phyloP scores from a whole-genome alignment of 495 filamentous ascomycete genomes.

The Neurospora sp. region DNA sequence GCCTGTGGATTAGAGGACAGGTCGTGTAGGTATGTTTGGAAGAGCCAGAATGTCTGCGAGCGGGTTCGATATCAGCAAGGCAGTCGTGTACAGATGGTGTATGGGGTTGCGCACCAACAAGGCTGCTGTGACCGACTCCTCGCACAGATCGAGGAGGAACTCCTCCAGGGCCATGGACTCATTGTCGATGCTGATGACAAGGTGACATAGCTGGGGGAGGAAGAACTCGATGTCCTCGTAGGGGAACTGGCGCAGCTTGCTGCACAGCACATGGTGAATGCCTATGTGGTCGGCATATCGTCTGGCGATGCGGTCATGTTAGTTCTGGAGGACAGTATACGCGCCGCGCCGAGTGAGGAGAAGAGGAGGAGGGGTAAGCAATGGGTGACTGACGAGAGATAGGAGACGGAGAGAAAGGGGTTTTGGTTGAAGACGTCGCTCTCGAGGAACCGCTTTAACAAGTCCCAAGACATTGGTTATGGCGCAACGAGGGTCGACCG shows the following conservation, averaged over 20 bases:
- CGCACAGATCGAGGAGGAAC: slow-evolving; percentile 68
- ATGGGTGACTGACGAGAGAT: slow-evolving; percentile 53
- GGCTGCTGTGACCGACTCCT: slow-evolving; percentile 68
- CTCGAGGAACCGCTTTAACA: slow-evolving; percentile 69
- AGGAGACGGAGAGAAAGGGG: slow-evolving; percentile 68
- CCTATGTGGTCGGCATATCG: slow-evolving; percentile 75
- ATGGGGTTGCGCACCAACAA: slow-evolving; percentile 46
- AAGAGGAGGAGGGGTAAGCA: background rate
- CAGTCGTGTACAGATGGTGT: background rate
- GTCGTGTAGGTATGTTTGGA: slow-evolving; percentile 72
- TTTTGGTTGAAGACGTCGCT: slow-evolving; percentile 76
- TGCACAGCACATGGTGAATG: slow-evolving; percentile 70
- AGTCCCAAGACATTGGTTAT: slow-evolving; percentile 44
- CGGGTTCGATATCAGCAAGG: slow-evolving; percentile 4
- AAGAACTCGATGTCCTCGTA: slow-evolving; percentile 82
- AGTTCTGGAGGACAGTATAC: background rate
- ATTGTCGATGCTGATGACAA: slow-evolving; percentile 68
- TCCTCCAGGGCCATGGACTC: slow-evolving; percentile 78
- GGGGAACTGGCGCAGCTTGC: slow-evolving; percentile 67
- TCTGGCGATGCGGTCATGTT: slow-evolving; percentile 28
- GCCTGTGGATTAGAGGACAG: slow-evolving; percentile 57
- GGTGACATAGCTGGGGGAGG: slow-evolving; percentile 69
- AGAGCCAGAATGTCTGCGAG: slow-evolving; percentile 67
- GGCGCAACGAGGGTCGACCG: slow-evolving; percentile 5
- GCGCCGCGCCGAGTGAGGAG: slow-evolving; percentile 2